Conservation (phyloP, 306 rosid species). For the Pyrus betulifolia region DNA sequence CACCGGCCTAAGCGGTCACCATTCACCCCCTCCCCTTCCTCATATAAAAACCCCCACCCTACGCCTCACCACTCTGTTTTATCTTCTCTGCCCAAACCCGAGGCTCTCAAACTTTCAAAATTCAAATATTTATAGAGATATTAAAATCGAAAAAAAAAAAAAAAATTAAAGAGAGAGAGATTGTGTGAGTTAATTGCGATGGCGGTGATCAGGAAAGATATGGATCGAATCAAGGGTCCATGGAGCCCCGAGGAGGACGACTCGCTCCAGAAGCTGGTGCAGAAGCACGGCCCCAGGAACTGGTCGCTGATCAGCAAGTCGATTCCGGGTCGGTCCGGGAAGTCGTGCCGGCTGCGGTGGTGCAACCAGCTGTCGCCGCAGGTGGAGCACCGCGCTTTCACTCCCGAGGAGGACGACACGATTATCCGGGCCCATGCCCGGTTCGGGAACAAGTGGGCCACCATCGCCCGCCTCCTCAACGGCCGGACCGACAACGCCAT, state of each 20-base stretch:
- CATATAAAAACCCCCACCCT: constrained; percentile 20
- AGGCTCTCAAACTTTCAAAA: not conserved
- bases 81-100: not conserved
- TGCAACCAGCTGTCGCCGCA: constrained; percentile 96
- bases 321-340: constrained; percentile 87
- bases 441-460: constrained; percentile 97
- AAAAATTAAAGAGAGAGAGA: not conserved
- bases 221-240: constrained; percentile 97
- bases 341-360: constrained; percentile 93
- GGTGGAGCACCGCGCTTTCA: constrained; percentile 88
- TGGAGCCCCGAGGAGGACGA: constrained; percentile 98
- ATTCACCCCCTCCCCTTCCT: not conserved
- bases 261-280: constrained; percentile 59
- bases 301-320: constrained; percentile 89
- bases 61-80: not conserved
- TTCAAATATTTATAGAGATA: not conserved
- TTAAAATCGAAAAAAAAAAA: too few species aligned
- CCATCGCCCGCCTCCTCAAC: constrained; percentile 74
- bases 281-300: constrained; percentile 83
- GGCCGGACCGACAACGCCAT: constrained; percentile 98
- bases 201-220: constrained; percentile 32
- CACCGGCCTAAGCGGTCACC: constrained; percentile 75
- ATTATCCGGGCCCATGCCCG: constrained; percentile 86
- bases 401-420: constrained; percentile 81
- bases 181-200: not conserved